Percentiles rank a stretch among this genome's conserved stretches.
phyloP scores from a whole-genome alignment of 441 rosid species.

The Pelargonium australe region DNA sequence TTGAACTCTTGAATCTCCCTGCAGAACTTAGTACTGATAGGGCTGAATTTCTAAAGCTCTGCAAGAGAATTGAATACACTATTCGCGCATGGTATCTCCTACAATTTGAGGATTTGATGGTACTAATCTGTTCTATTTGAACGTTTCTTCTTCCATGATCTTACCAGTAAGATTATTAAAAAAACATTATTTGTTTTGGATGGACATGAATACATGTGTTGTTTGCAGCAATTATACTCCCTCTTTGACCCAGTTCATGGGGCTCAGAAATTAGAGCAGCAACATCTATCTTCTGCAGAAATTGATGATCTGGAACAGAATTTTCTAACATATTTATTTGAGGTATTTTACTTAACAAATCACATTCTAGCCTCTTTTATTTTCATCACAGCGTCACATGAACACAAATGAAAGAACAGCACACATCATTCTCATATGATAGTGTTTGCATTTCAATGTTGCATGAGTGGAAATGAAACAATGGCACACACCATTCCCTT shows the following conservation, averaged over 20 bases:
- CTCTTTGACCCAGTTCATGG: conserved; percentile 74
- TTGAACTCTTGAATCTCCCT: background rate
- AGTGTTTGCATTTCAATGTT: too few relatives aligned
- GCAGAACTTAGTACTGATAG: conserved; percentile 46
- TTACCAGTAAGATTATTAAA: background rate
- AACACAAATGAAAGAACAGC: background rate
- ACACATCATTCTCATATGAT: background rate
- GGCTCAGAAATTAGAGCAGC: conserved; percentile 56
- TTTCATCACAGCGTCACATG: background rate
- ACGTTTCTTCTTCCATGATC: background rate
- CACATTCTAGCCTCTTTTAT: too few relatives aligned
- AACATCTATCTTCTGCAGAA: conserved; percentile 47
- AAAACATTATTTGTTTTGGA: background rate
- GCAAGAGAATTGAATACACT: conserved; percentile 71
- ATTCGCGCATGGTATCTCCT: conserved; percentile 78
- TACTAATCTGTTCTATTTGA: conserved; percentile 10
- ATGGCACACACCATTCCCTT: too few relatives aligned
- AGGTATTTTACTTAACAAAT: conserved; percentile 26
- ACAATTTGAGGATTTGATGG: conserved; percentile 82
- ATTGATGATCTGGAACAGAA: conserved; percentile 58
- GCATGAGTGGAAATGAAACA: too few relatives aligned
- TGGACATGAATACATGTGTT: background rate
- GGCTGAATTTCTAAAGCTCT: conserved; percentile 65
- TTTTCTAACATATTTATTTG: conserved; percentile 57
- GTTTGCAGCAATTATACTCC: conserved; percentile 57